Conservation (phyloP, 208 protist genomes). For the Trypanosoma grayi region DNA sequence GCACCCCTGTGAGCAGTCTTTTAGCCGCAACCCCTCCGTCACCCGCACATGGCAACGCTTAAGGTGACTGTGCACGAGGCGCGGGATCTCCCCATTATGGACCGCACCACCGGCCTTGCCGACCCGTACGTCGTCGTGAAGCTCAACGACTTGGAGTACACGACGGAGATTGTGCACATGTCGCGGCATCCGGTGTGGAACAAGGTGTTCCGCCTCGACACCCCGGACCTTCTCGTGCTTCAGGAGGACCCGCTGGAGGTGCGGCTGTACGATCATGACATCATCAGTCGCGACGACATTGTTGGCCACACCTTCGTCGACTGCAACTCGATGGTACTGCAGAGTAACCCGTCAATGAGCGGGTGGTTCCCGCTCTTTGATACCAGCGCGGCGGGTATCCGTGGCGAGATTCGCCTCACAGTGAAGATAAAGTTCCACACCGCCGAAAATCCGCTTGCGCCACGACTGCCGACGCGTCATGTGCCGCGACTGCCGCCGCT, state of each 20-base stretch:
- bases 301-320: constrained; percentile 94
- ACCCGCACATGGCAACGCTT: constrained; percentile 70
- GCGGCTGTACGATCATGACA: constrained; percentile 95
- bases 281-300: constrained; percentile 93
- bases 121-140: constrained; percentile 90
- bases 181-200: constrained; percentile 86
- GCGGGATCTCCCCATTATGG: constrained; percentile 92
- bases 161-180: constrained; percentile 67
- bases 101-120: constrained; percentile 76
- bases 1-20: too few species aligned
- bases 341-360: constrained; percentile 50
- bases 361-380: constrained; percentile 94
- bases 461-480: constrained; percentile 64
- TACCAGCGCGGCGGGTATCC: constrained; percentile 58
- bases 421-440: constrained; percentile 89
- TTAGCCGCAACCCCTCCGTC: too few species aligned
- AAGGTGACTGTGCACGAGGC: constrained; percentile 90
- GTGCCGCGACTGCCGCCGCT: constrained; percentile 28
- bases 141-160: constrained; percentile 73
- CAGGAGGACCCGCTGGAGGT: constrained; percentile 95
- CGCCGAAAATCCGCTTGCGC: constrained; percentile 82
- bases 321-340: constrained; percentile 87
- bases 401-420: constrained; percentile 85
- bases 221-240: constrained; percentile 79
- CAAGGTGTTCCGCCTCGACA: constrained; percentile 78